Evolutionary conservation across 108 stramenopile species (phyloP), one percentile per base, ranked within the genome.

Genomic region (Nannochloropsis gaditana): DNA sequence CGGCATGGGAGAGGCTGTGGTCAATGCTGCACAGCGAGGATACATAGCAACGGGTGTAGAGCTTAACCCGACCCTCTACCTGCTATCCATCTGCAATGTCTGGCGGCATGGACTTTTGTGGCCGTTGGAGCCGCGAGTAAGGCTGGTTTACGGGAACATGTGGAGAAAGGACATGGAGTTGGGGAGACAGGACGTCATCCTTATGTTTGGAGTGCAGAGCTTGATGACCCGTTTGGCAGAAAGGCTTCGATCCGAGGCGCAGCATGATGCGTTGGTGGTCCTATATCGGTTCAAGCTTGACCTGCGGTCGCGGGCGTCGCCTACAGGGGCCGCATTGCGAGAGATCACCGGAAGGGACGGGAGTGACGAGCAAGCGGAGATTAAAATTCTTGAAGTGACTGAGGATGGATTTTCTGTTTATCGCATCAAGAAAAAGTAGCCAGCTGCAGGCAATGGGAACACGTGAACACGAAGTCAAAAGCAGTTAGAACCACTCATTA

Each of bases 341-440:
- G 4, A n/a, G 5, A 0, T n/a, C 19, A 73, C 19, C n/a, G 59
- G 59, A n/a, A 73, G 19, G 59, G 59, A 6, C 19, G 8, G 59
- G 19, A 73, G n/a, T 6, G 8, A 73, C 8, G n/a, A 15, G 2
- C 15, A 73, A n/a, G 59, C 59, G 19, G 59, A 73, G 0, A 73
- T 73, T 73, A n/a, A 73, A 73, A n/a, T 73, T 15, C 59, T 73
- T 15, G 59, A 73, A 73, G 59, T 73, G 59, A 73, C 3, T n/a
- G 59, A 73, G n/a, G 59, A 73, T 73, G 59, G n/a, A n/a, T 73
- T 73, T 73, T 73, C 59, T n/a, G 59, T 73, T 15, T 73, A 73
- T 73, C 59, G 59, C n/a, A 2, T 73, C 19, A n/a, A 73, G 2
- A 8, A 73, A 73, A 6, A 8, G 59, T 73, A 73, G 59, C 15